phyloP scores from a whole-genome alignment of 2,329 filamentous ascomycete species.

The Cladophialophora chaetospira region DNA sequence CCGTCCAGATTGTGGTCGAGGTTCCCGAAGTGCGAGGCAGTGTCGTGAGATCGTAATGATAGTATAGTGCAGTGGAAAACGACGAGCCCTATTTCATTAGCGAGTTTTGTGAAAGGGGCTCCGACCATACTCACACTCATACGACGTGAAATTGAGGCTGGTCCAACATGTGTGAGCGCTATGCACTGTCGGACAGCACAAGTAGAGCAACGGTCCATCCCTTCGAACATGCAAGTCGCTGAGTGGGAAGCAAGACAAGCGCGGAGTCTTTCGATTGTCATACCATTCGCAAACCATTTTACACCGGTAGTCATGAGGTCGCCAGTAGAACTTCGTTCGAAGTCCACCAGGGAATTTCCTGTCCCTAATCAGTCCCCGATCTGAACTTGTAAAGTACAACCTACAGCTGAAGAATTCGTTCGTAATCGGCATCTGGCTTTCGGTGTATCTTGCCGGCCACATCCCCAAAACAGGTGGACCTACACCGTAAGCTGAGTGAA shows the following conservation, averaged over 20 bases:
- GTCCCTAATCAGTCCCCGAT: background rate
- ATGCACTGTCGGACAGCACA: slow-evolving; percentile 40
- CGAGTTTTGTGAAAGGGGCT: slow-evolving; percentile 9
- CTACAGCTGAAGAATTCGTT: slow-evolving; percentile 26
- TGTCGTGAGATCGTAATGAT: slow-evolving; percentile 61
- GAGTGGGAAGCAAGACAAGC: slow-evolving; percentile 54
- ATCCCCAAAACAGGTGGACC: slow-evolving; percentile 23
- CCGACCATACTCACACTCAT: slow-evolving; percentile 50
- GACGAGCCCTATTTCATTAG: slow-evolving; percentile 50
- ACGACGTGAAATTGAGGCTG: slow-evolving; percentile 55
- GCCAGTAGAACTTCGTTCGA: slow-evolving; percentile 50
- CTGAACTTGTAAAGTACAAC: background rate
- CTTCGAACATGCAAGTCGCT: slow-evolving; percentile 47
- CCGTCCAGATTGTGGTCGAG: slow-evolving; percentile 53
- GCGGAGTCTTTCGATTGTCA: slow-evolving; percentile 44
- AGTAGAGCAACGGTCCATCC: slow-evolving; percentile 41
- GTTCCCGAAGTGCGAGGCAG: slow-evolving; percentile 40
- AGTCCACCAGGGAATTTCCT: slow-evolving; percentile 30
- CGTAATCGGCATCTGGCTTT: slow-evolving; percentile 21
- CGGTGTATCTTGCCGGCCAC: slow-evolving; percentile 6
- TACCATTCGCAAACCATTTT: slow-evolving; percentile 56
- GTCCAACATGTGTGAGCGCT: slow-evolving; percentile 49
- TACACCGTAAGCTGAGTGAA: slow-evolving; percentile 3
- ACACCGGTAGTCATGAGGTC: slow-evolving; percentile 53
- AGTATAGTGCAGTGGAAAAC: slow-evolving; percentile 60